Base-by-base conservation (phyloP, 1,139 yeast genomes). In the Hemisphaericaspora subhashii region DNA sequence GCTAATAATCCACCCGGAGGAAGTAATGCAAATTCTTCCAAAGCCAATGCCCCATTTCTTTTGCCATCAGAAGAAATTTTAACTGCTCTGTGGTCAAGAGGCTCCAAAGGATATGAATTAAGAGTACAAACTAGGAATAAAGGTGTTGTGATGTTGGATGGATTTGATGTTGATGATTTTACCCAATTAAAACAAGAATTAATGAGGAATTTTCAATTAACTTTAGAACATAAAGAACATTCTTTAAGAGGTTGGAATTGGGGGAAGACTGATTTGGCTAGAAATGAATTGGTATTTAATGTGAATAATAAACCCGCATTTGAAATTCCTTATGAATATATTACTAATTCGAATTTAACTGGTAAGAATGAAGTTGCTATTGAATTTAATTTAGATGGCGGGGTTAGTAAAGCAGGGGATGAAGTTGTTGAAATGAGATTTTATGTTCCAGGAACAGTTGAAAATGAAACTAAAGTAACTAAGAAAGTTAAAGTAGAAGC, bases 221-320 rank as follows among this genome's bases (percentile, higher is more conserved):
- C 77, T 38, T 72, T 94, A 46, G 98, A 92, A 52, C 83, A 78
- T 47, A 80, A 75, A 53, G 98, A 92, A 54, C 98, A 92, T 61
- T 86, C 97, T 5, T 69, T 92, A 51, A 79, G 97, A 64, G 99
- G 99, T 30, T 92, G 98, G 98, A 92, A 92, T 62, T 92, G 98
- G 98, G 99, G 99, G 40, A 82, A 83, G 47, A 75, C 92, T 9
- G 96, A 90, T 59, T 79, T 94, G 60, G 96, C 95, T 11, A 79
- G 96, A 57, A 87, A 89, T 52, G 98, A 92, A 60, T 71, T 92
- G 63, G 78, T 88, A 23, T 90, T 94, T 64, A 82, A 83, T 41
- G 83, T 90, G 25, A 87, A 86, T 54, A 89, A 89, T 52, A 85
- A 86, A 54, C 98, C 98, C 2, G 79, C 85, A 14, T 92, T 92